Evolutionary conservation across 352 stramenopile species (phyloP).

Genomic region (Phytopythium ostracodes): DNA sequence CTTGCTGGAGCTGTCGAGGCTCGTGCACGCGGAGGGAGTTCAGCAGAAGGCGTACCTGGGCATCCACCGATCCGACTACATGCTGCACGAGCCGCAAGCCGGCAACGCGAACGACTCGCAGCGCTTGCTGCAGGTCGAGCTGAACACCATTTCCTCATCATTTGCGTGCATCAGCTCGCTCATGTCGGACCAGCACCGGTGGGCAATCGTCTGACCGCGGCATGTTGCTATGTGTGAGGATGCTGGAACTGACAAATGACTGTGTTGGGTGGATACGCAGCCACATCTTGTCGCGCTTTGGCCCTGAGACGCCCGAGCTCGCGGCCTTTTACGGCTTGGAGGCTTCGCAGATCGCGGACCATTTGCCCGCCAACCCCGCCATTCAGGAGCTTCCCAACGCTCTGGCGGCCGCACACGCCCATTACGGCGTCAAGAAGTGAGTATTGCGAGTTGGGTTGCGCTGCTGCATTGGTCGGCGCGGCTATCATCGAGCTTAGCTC

Average conservation of each 20-base stretch:
- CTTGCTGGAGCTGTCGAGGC: conserved; percentile 75
- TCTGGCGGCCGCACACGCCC: conserved; percentile 59
- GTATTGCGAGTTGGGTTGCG: conserved; percentile 13
- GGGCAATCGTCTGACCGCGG: conserved; percentile 22
- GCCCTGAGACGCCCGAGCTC: conserved; percentile 40
- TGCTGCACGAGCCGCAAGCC: conserved; percentile 83
- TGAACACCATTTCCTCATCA: conserved; percentile 98
- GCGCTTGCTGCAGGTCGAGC: conserved; percentile 92
- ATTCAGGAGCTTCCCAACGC: conserved; percentile 62
- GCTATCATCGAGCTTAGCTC: conserved; percentile 1
- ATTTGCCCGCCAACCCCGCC: conserved; percentile 63
- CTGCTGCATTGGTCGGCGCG: neutral
- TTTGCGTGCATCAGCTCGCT: conserved; percentile 95
- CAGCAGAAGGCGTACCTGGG: conserved; percentile 85
- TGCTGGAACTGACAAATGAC: neutral
- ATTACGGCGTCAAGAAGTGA: conserved; percentile 70
- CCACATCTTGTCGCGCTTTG: conserved; percentile 53
- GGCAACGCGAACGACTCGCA: conserved; percentile 33
- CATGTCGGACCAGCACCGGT: conserved; percentile 91
- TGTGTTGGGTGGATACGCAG: conserved; percentile 11
- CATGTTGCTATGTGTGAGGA: neutral
- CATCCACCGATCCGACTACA: conserved; percentile 94
- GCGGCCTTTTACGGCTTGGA: conserved; percentile 48
- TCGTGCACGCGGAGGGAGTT: conserved; percentile 58
- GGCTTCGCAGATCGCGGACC: conserved; percentile 28